These are phyloP conservation scores for Saccharomycopsis fermentans DNA, from an alignment of 805 yeast genomes.

Conservation along the genomic window DNA sequence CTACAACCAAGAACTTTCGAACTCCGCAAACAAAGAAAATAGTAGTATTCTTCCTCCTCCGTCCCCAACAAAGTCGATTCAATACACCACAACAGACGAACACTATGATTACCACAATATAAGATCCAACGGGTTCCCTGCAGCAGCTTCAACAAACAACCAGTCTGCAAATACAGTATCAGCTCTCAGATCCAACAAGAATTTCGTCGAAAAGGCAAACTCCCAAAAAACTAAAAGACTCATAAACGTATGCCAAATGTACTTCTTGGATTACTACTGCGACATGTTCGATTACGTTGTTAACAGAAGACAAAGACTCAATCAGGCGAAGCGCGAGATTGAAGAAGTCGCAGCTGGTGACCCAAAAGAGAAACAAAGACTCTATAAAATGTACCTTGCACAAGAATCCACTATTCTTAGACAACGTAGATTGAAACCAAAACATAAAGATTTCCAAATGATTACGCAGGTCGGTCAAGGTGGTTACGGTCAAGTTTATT, in stretches of 20 bases:
- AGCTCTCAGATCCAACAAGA: conserved; percentile 22
- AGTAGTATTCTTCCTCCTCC: conserved; percentile 18
- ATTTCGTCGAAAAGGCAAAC: conserved; percentile 49
- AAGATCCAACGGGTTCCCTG: conserved; percentile 17
- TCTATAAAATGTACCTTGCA: conserved; percentile 70
- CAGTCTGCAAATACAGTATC: background rate
- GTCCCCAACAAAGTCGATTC: conserved; percentile 19
- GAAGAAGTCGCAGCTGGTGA: conserved; percentile 13
- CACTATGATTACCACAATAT: conserved; percentile 21
- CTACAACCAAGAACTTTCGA: background rate
- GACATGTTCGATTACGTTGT: conserved; percentile 91
- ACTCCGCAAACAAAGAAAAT: conserved; percentile 14
- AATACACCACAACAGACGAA: conserved; percentile 7
- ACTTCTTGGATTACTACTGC: conserved; percentile 89
- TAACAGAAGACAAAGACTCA: conserved; percentile 72
- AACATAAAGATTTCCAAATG: conserved; percentile 90
- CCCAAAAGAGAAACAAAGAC: conserved; percentile 32
- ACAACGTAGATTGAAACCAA: conserved; percentile 83
- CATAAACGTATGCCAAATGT: conserved; percentile 88
- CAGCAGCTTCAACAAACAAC: conserved; percentile 19
- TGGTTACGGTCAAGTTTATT: conserved; percentile 97
- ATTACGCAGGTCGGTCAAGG: conserved; percentile 99
- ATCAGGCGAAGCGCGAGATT: conserved; percentile 48
- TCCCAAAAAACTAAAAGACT: conserved; percentile 72
- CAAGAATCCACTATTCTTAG: conserved; percentile 79